phyloP scores from a whole-genome alignment of 2,329 filamentous ascomycete genomes.

The Sarocladium kiliense region DNA sequence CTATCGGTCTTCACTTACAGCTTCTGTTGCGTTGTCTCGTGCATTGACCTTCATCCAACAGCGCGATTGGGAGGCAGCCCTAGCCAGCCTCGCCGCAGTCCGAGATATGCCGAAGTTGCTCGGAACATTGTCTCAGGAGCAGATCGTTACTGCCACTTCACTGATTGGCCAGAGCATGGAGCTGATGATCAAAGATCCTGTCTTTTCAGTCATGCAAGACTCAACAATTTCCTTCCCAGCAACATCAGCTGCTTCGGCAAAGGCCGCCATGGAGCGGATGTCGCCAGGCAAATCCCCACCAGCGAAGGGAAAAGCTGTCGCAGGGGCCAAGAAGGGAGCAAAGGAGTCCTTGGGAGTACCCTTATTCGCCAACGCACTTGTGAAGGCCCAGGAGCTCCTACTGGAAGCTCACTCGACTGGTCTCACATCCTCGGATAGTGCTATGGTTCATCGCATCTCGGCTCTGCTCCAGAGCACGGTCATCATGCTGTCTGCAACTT shows the following conservation, averaged over 20 bases:
- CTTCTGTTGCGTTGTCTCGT: constrained; percentile 28
- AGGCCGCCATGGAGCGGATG: constrained; percentile 23
- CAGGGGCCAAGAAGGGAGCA: background rate
- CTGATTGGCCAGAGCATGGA: constrained; percentile 64
- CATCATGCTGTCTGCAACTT: constrained; percentile 60
- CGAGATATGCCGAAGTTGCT: constrained; percentile 37
- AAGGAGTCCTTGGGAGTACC: constrained; percentile 15
- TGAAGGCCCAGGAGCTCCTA: constrained; percentile 61
- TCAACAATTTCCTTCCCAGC: constrained; percentile 87
- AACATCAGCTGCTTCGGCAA: constrained; percentile 37
- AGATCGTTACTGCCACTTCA: constrained; percentile 61
- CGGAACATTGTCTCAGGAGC: constrained; percentile 39
- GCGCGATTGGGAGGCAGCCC: constrained; percentile 54
- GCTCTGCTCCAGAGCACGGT: constrained; percentile 60
- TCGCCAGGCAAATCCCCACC: constrained; percentile 30
- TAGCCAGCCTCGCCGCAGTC: constrained; percentile 47
- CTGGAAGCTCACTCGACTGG: constrained; percentile 57
- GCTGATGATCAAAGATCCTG: constrained; percentile 71
- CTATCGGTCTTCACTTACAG: constrained; percentile 31
- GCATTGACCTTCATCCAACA: constrained; percentile 41
- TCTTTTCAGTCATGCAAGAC: constrained; percentile 86
- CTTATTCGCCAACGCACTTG: constrained; percentile 54
- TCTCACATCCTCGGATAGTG: constrained; percentile 47
- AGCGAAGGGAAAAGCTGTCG: constrained; percentile 20
- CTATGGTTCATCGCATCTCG: constrained; percentile 58